phyloP scores from a whole-genome alignment of 768 basidiomycete genomes.

The Agaricus subrufescens region DNA sequence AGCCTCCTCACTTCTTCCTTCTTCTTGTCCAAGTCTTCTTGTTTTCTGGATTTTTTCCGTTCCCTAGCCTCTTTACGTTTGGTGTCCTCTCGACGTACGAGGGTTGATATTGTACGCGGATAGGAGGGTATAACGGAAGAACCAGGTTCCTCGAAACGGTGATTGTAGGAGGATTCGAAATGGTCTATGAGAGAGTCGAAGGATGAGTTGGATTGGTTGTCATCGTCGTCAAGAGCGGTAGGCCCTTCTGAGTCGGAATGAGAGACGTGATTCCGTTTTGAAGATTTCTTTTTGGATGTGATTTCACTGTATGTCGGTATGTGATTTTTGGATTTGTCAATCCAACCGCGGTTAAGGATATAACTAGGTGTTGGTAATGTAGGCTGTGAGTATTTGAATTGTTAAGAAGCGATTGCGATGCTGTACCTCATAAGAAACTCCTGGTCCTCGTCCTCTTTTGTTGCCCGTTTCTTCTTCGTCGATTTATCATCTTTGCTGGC shows the following conservation, averaged over 20 bases:
- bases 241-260: slow-evolving; percentile 12
- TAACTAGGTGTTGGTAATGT: slow-evolving; percentile 49
- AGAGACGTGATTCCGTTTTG: slow-evolving; percentile 25
- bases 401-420: neutral
- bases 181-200: slow-evolving; percentile 90
- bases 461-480: slow-evolving; percentile 23
- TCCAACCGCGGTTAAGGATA: slow-evolving; percentile 96
- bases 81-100: slow-evolving; percentile 69
- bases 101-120: slow-evolving; percentile 65
- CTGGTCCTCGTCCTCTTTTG: slow-evolving; percentile 66
- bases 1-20: slow-evolving; percentile 80
- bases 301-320: slow-evolving; percentile 87
- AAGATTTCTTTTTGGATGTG: slow-evolving; percentile 21
- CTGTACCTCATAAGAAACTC: slow-evolving; percentile 89
- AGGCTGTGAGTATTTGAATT: neutral
- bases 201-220: slow-evolving; percentile 36
- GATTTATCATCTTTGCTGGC: slow-evolving; percentile 27
- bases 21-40: slow-evolving; percentile 66
- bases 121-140: slow-evolving; percentile 49
- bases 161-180: slow-evolving; percentile 97
- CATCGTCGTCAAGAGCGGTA: slow-evolving; percentile 18
- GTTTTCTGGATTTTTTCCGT: slow-evolving; percentile 71
- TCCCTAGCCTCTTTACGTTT: slow-evolving; percentile 83
- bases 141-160: slow-evolving; percentile 94
- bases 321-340: slow-evolving; percentile 69